Percentiles rank a stretch among this genome's conserved stretches.
phyloP scores from a whole-genome alignment of 352 stramenopile species.

The Globisporangium recalcitrans region DNA sequence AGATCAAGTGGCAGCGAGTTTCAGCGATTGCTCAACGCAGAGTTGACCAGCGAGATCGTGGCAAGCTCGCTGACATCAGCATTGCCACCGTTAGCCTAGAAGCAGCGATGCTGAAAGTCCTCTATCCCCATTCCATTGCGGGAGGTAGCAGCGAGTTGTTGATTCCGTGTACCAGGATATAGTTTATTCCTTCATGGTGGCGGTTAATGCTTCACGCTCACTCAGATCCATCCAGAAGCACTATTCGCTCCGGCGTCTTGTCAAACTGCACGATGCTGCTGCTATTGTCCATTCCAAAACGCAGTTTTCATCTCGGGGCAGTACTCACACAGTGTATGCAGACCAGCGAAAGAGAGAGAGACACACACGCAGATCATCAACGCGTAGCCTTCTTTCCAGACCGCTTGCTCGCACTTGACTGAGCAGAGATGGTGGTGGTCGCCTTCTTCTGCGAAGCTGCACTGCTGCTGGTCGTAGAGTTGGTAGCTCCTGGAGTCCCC shows the following conservation, averaged over 20 bases:
- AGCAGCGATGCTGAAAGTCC: too few relatives aligned
- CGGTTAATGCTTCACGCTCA: not conserved
- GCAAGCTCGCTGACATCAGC: not conserved
- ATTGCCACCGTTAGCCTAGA: not conserved
- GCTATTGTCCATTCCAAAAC: slow-evolving; percentile 9
- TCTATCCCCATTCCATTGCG: too few relatives aligned
- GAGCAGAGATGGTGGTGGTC: not conserved
- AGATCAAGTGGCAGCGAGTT: not conserved
- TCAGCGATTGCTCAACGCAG: not conserved
- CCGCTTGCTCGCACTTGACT: slow-evolving; percentile 12
- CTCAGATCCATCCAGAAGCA: not conserved
- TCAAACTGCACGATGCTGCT: not conserved
- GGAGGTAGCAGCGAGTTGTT: not conserved
- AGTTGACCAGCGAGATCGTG: not conserved
- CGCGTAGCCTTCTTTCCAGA: slow-evolving; percentile 13
- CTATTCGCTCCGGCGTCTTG: not conserved
- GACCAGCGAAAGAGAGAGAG: not conserved
- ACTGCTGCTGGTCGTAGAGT: not conserved
- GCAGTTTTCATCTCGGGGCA: not conserved
- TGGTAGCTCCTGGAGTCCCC: slow-evolving; percentile 13
- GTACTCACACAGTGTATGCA: not conserved
- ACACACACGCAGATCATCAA: not conserved
- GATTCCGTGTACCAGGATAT: not conserved
- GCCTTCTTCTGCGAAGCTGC: slow-evolving; percentile 7
- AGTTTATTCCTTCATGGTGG: not conserved